phyloP scores from a whole-genome alignment of 306 rosid genomes.

The Echinosophora koreensis region DNA sequence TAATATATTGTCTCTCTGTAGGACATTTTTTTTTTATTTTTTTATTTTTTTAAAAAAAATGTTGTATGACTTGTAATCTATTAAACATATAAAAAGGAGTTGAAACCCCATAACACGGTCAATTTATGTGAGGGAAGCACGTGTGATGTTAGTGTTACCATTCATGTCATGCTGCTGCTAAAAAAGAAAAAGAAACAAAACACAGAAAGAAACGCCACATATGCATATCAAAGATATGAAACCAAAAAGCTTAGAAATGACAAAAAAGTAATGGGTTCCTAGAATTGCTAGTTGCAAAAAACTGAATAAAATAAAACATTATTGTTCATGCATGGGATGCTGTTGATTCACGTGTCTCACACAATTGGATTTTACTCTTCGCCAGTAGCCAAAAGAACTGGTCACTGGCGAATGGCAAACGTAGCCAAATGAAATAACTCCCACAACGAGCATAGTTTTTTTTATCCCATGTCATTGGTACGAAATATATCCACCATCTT shows the following conservation, averaged over 20 bases:
- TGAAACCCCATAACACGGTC: too few relatives aligned
- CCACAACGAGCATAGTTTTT: neutral
- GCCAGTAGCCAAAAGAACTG: neutral
- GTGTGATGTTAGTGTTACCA: neutral
- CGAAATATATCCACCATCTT: too few relatives aligned
- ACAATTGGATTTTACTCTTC: neutral
- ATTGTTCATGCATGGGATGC: constrained; percentile 13
- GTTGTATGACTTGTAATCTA: too few relatives aligned
- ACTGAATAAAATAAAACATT: neutral
- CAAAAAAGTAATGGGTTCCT: neutral
- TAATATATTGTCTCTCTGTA: too few relatives aligned
- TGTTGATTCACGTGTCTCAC: constrained; percentile 41
- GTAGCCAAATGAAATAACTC: neutral
- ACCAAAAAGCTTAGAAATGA: neutral
- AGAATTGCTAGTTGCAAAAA: neutral
- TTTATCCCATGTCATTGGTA: too few relatives aligned
- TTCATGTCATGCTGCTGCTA: neutral
- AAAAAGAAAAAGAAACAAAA: neutral
- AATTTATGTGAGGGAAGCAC: neutral
- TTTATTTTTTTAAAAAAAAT: too few relatives aligned
- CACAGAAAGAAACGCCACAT: neutral
- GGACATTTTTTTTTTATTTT: too few relatives aligned
- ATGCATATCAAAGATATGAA: neutral
- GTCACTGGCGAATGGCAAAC: neutral
- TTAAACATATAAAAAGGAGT: too few relatives aligned